Conservation (phyloP, 352 stramenopile species). For the Achlya hypogyna region DNA sequence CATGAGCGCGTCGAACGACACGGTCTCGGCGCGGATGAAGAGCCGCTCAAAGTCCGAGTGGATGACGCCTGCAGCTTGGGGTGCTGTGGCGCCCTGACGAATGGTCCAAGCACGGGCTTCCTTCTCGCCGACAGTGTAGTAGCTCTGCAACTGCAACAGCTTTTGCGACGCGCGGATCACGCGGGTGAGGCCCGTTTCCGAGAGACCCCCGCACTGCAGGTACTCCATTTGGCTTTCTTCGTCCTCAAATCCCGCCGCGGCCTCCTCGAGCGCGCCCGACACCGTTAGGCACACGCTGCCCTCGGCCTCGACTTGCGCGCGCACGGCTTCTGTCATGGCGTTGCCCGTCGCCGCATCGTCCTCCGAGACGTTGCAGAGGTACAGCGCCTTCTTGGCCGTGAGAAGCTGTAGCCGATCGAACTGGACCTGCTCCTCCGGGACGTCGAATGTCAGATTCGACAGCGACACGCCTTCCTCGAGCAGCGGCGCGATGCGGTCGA, state of each 20-base stretch:
- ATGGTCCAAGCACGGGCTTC: conserved; percentile 81
- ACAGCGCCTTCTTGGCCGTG: conserved; percentile 94
- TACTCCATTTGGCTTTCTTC: conserved; percentile 92
- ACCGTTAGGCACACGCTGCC: conserved; percentile 63
- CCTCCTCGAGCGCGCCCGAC: conserved; percentile 69
- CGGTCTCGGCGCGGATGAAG: conserved; percentile 89
- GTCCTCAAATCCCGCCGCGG: conserved; percentile 71
- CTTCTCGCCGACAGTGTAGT: conserved; percentile 91
- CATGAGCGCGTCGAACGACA: conserved; percentile 94
- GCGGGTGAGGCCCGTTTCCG: conserved; percentile 67
- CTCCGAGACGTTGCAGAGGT: conserved; percentile 96
- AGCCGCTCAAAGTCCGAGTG: conserved; percentile 84
- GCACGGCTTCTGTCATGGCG: conserved; percentile 82
- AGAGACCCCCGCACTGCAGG: conserved; percentile 73
- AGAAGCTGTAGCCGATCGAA: conserved; percentile 75
- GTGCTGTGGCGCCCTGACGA: conserved; percentile 57
- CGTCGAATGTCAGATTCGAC: conserved; percentile 43
- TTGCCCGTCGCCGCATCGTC: conserved; percentile 90
- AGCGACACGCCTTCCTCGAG: conserved; percentile 81
- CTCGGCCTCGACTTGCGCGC: conserved; percentile 43
- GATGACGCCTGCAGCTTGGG: conserved; percentile 66
- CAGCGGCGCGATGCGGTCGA: conserved; percentile 48
- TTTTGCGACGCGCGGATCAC: conserved; percentile 88
- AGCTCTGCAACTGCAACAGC: conserved; percentile 92
- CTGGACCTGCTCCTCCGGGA: conserved; percentile 78